These are phyloP conservation scores for Aureobasidium sp. DNA, from an alignment of 2,329 filamentous ascomycete species.

Conservation along the genomic window DNA sequence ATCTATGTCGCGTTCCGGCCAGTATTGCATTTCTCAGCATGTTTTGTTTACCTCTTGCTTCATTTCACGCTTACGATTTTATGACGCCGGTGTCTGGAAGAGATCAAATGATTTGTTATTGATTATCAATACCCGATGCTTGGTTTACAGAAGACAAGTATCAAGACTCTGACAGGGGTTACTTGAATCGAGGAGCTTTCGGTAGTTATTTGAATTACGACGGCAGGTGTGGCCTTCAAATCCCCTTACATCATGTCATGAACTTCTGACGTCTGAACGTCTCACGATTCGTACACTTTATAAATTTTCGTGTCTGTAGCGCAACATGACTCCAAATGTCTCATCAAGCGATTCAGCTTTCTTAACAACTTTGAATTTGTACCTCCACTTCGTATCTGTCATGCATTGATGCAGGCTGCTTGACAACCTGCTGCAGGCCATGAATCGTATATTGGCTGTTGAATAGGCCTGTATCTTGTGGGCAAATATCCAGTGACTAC, in stretches of 20 bases:
- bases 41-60: background rate
- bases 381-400: constrained; percentile 1
- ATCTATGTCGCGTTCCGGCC: background rate
- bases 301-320: background rate
- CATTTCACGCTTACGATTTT: background rate
- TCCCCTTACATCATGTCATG: background rate
- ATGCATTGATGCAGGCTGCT: background rate
- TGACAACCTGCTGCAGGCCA: background rate
- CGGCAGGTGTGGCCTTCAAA: background rate
- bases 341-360: background rate
- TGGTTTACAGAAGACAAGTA: constrained; percentile 1
- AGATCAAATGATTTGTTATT: background rate
- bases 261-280: background rate
- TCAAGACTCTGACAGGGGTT: background rate
- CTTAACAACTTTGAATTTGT: background rate
- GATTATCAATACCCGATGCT: background rate
- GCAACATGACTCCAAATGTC: background rate
- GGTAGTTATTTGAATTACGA: background rate
- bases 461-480: background rate
- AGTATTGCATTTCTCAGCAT: background rate
- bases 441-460: background rate
- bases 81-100: background rate
- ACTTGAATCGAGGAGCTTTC: background rate
- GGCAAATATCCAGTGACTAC: background rate
- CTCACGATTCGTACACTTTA: background rate